Percentiles rank a stretch among this genome's conserved stretches.
Evolutionary conservation across 78 protist genomes (phyloP).

Genomic region (Tieghemostelium lacteum): DNA sequence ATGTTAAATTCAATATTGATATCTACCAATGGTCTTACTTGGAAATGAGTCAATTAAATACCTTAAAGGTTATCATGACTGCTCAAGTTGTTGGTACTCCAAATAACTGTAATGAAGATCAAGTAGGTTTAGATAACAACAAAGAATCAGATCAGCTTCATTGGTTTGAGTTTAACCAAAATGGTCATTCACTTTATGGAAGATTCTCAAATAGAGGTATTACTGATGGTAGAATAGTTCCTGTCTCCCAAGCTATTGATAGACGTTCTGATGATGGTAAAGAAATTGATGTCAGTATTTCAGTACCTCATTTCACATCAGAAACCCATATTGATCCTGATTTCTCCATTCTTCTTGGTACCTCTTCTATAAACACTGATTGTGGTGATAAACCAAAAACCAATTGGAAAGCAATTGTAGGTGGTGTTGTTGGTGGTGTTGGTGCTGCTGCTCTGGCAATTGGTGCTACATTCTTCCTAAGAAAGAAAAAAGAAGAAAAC

Average conservation of each 20-base stretch:
- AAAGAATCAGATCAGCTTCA: not conserved
- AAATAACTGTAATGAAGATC: not conserved
- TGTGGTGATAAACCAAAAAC: not conserved
- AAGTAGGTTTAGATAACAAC: not conserved
- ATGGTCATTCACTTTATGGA: not conserved
- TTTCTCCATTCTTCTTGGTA: not conserved
- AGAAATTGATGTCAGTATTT: not conserved
- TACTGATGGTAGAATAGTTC: not conserved
- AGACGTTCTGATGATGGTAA: not conserved
- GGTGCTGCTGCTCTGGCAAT: conserved; percentile 6
- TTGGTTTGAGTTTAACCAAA: not conserved
- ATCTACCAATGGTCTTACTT: not conserved
- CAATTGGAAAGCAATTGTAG: conserved; percentile 18
- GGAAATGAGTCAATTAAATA: not conserved
- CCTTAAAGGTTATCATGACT: not conserved
- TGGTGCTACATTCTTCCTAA: not conserved
- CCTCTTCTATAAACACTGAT: not conserved
- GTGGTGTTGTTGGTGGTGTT: conserved; percentile 7
- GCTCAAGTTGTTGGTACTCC: not conserved
- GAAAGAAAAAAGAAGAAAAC: not conserved
- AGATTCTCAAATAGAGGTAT: not conserved
- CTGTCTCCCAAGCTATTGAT: not conserved
- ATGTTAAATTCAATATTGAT: not conserved
- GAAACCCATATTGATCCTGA: conserved; percentile 2
- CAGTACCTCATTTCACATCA: not conserved